Evolutionary conservation across 2,329 filamentous ascomycete genomes (phyloP), one percentile per base, ranked within the genome.

Genomic region (Aspergillus piperis): DNA sequence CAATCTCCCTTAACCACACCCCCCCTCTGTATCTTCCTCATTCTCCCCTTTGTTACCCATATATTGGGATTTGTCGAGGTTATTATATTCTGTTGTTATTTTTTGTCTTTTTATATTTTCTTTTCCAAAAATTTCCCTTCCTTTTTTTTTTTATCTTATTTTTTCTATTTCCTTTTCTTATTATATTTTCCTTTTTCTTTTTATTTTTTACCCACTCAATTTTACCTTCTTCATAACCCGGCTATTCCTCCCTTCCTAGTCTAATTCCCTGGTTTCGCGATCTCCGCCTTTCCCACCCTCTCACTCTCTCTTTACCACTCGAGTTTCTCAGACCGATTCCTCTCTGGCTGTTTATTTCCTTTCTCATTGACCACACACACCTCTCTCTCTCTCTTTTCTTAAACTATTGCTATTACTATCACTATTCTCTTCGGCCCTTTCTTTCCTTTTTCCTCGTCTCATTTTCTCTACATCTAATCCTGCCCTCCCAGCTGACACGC

Each of bases 401-500:
- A 36, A 27, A 27, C 11, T 36, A 36, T 36, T 36, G 11, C 32
- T 36, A 36, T 36, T 36, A 36, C 32, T 36, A 36, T 11, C 11
- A 36, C 11, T 36, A 36, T 36, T 36, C 32, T 36, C 32, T 36
- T 36, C 32, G 11, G 11, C 32, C 11, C 32, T 36, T 15, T 67
- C 60, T 66, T 67, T 41, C 66, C 63, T 47, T 70, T 47, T 50
- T 53, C 32, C 47, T 51, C 69, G 54, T 63, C 60, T 50, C 63
- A 64, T 60, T 70, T 64, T 44, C 66, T 68, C 64, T 66, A 49
- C 70, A 2, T 73, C 70, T 21, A 53, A 39, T 32, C 27, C 73
- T 71, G 57, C 66, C 72, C 53, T 48, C 58, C 53, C 62, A 57
- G 57, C 51, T 63, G 50, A 62, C 57, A 50, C 41, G 49, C 51